Conservation (phyloP, 495 filamentous ascomycete species). For the Aspergillus incahuasiensis region DNA sequence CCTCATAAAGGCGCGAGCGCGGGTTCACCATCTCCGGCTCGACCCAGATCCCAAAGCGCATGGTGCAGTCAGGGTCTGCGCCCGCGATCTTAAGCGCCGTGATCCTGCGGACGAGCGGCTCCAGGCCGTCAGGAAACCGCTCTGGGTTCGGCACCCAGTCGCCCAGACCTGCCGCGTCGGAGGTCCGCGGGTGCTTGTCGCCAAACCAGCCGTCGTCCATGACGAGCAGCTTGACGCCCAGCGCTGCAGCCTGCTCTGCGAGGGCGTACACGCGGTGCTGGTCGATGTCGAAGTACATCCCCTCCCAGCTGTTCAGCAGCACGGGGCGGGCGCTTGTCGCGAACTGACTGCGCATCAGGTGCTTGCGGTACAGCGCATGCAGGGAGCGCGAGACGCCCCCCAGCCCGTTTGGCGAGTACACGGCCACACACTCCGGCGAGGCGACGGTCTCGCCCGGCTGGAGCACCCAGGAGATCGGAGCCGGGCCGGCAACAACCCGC, state of each 20-base stretch:
- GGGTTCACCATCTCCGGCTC: constrained; percentile 59
- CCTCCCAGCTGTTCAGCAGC: constrained; percentile 52
- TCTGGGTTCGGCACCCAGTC: constrained; percentile 51
- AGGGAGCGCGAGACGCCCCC: constrained; percentile 51
- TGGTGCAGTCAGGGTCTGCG: constrained; percentile 30
- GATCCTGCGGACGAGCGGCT: constrained; percentile 37
- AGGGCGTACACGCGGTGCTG: constrained; percentile 41
- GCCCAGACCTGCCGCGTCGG: constrained; percentile 47
- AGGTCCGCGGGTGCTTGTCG: constrained; percentile 47
- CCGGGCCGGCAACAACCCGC: constrained; percentile 44
- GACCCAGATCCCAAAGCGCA: constrained; percentile 54
- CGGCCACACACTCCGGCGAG: constrained; percentile 50
- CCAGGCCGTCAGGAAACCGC: constrained; percentile 49
- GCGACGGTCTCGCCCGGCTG: constrained; percentile 43
- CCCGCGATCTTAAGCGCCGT: constrained; percentile 38
- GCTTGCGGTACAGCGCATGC: constrained; percentile 50
- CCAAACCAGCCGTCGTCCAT: constrained; percentile 59
- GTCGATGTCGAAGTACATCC: constrained; percentile 47
- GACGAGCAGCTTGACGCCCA: constrained; percentile 50
- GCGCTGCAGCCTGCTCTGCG: constrained; percentile 44
- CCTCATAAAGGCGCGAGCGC: constrained; percentile 45
- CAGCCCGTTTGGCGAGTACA: constrained; percentile 48
- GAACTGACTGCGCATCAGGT: constrained; percentile 50
- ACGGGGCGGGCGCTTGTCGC: constrained; percentile 44
- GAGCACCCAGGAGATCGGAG: constrained; percentile 45